A percentile compares a stretch with the other conserved stretches of the same genome.
Conservation (phyloP, 768 basidiomycete genomes). For the Hemileccinum rubropunctum region DNA sequence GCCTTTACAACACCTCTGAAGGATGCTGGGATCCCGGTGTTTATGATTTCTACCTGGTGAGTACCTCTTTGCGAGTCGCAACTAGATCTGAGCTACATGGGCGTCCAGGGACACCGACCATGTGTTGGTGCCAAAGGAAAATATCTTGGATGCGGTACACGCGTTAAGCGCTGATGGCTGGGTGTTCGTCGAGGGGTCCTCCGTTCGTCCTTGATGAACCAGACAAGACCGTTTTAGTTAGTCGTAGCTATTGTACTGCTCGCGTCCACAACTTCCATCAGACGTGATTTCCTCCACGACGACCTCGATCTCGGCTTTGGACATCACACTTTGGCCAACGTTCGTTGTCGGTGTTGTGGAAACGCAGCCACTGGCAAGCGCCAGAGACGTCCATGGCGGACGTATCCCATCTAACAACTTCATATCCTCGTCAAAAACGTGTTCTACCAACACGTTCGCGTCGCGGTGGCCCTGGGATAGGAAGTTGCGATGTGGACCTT, state of each 20-base stretch:
- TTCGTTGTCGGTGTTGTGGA: conserved; percentile 4
- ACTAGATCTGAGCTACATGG: neutral
- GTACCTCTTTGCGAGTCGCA: conserved; percentile 4
- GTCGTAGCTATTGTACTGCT: neutral
- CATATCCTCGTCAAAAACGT: conserved; percentile 62
- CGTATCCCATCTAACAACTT: conserved; percentile 31
- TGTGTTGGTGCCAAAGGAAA: conserved; percentile 50
- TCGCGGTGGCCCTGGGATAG: conserved; percentile 78
- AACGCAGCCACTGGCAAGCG: conserved; percentile 10
- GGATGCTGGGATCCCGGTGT: conserved; percentile 50
- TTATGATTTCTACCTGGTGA: conserved; percentile 64
- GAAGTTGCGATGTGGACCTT: conserved; percentile 73
- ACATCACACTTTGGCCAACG: neutral
- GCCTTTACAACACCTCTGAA: conserved; percentile 54
- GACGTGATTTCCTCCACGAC: neutral
- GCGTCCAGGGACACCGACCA: conserved; percentile 64
- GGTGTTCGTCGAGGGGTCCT: conserved; percentile 25
- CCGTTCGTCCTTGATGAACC: conserved; percentile 3
- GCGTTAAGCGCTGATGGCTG: conserved; percentile 52
- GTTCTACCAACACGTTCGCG: conserved; percentile 79
- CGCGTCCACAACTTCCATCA: neutral
- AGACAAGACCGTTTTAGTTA: neutral
- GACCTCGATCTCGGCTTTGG: conserved; percentile 1
- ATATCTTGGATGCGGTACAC: conserved; percentile 39
- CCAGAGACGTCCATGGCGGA: conserved; percentile 30